phyloP scores from a whole-genome alignment of 768 basidiomycete species.

The Neoboletus magnificus region DNA sequence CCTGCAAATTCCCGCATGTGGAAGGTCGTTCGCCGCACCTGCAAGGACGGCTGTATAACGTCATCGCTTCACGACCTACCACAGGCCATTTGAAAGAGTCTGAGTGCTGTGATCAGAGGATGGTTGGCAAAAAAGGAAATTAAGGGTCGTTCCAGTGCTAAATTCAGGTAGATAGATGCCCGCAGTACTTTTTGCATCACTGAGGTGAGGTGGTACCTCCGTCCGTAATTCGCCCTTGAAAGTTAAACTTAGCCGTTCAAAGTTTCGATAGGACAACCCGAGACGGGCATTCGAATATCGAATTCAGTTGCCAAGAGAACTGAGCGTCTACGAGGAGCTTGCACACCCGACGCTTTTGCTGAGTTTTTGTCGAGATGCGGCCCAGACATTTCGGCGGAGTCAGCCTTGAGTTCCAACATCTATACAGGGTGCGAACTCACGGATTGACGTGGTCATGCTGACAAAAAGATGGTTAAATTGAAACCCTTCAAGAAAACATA shows the following conservation, averaged over 20 bases:
- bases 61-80: neutral
- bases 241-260: conserved; percentile 12
- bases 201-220: neutral
- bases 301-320: conserved; percentile 9
- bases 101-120: neutral
- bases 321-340: neutral
- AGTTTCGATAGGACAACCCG: conserved; percentile 3
- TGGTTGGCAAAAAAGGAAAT: neutral
- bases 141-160: neutral
- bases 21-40: neutral
- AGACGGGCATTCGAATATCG: neutral
- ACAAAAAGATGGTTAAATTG: neutral
- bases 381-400: neutral
- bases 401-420: neutral
- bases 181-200: neutral
- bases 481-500: neutral
- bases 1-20: neutral
- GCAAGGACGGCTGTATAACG: neutral
- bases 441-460: neutral
- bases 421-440: neutral
- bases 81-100: neutral
- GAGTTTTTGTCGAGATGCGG: conserved; percentile 1
- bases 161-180: neutral
- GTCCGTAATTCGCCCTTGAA: neutral
- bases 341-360: conserved; percentile 5